These are phyloP conservation scores for Fusarium abutilonis DNA, from an alignment of 2,329 filamentous ascomycete species.

Conservation along the genomic window DNA sequence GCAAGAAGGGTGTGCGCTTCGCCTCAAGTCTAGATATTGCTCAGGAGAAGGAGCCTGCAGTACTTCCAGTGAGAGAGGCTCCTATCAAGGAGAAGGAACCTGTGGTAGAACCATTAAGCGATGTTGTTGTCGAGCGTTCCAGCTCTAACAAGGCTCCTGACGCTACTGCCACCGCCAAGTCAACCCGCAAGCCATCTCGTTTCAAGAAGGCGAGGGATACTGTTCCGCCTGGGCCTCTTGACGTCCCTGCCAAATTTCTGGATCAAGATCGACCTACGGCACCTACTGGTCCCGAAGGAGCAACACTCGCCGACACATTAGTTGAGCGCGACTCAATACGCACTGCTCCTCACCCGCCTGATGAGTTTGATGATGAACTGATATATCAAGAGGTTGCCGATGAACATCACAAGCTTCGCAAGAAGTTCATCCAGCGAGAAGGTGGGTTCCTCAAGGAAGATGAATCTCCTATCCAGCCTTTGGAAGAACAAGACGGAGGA, in stretches of 20 bases:
- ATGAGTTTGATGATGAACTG: slow-evolving; percentile 75
- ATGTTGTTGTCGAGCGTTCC: slow-evolving; percentile 63
- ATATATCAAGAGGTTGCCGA: slow-evolving; percentile 80
- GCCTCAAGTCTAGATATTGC: slow-evolving; percentile 78
- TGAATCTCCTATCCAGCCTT: slow-evolving; percentile 71
- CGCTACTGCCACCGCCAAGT: slow-evolving; percentile 52
- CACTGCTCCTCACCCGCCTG: slow-evolving; percentile 53
- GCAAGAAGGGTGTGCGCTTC: slow-evolving; percentile 83
- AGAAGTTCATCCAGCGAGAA: slow-evolving; percentile 81
- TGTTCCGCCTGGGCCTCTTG: slow-evolving; percentile 55
- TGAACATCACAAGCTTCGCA: slow-evolving; percentile 85
- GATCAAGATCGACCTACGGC: slow-evolving; percentile 52
- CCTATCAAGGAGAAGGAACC: slow-evolving; percentile 43
- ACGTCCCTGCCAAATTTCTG: slow-evolving; percentile 55
- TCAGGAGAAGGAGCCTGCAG: slow-evolving; percentile 45
- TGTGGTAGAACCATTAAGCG: slow-evolving; percentile 60
- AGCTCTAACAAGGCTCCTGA: slow-evolving; percentile 40
- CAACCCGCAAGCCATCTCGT: slow-evolving; percentile 57
- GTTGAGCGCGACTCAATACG: slow-evolving; percentile 61
- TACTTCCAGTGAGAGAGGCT: slow-evolving; percentile 25
- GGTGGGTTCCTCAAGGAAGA: slow-evolving; percentile 83
- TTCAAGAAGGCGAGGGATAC: slow-evolving; percentile 59
- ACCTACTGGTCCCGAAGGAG: slow-evolving; percentile 61
- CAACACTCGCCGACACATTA: slow-evolving; percentile 68
- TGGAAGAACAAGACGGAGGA: slow-evolving; percentile 73